These are phyloP conservation scores for Strigomonas culicis DNA, from an alignment of 208 protist genomes.

Conservation along the genomic window DNA sequence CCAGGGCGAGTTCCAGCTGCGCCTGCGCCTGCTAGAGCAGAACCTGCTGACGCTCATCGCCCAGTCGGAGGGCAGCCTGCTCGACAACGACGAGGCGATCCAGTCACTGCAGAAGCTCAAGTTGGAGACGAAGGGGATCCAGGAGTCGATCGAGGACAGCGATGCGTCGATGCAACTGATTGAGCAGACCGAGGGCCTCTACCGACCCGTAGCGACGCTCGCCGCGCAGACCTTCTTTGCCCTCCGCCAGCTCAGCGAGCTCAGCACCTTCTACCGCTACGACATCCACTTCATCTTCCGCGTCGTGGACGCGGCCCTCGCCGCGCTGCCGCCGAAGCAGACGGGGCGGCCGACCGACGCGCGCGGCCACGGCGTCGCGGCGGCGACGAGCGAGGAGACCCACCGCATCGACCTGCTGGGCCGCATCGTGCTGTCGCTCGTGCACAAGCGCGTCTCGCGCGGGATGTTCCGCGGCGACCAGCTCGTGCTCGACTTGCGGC, in stretches of 20 bases:
- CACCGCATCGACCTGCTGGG: conserved; percentile 32
- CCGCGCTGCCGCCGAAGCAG: conserved; percentile 28
- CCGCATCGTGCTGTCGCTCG: conserved; percentile 61
- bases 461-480: conserved; percentile 95
- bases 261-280: conserved; percentile 97
- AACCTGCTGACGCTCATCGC: conserved; percentile 93
- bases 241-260: conserved; percentile 88
- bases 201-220: conserved; percentile 91
- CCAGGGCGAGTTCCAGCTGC: conserved; percentile 95
- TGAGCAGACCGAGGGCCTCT: conserved; percentile 70
- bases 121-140: conserved; percentile 85
- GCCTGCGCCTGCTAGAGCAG: conserved; percentile 95
- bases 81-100: conserved; percentile 97
- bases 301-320: conserved; percentile 86
- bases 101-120: conserved; percentile 94
- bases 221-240: conserved; percentile 95
- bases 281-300: conserved; percentile 95
- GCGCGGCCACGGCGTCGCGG: not conserved
- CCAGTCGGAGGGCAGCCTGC: conserved; percentile 93
- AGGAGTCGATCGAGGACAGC: conserved; percentile 89
- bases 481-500: conserved; percentile 90
- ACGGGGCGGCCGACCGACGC: not conserved
- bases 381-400: conserved; percentile 1
- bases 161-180: conserved; percentile 92
- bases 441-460: conserved; percentile 73